phyloP scores from a whole-genome alignment of 1,139 yeast species.

The Yamadazyma epiphylla region DNA sequence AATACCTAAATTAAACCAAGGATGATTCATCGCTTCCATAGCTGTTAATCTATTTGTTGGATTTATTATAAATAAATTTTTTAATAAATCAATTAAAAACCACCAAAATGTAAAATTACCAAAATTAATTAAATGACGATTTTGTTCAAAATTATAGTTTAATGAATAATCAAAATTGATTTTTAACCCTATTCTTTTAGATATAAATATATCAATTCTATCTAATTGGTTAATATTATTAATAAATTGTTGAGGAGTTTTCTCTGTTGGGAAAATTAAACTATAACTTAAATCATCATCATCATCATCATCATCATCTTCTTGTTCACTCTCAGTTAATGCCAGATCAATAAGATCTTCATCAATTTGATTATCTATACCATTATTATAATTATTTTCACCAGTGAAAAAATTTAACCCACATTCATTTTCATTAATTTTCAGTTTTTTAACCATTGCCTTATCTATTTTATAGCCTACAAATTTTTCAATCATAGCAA shows the following conservation, averaged over 20 bases:
- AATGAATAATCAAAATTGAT: conserved; percentile 40
- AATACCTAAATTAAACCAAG: conserved; percentile 74
- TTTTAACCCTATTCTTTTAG: conserved; percentile 36
- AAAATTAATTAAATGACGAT: conserved; percentile 37
- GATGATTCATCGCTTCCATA: conserved; percentile 66
- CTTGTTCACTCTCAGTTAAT: conserved; percentile 13
- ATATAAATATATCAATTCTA: conserved; percentile 47
- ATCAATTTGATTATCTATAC: conserved; percentile 18
- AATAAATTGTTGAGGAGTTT: conserved; percentile 46
- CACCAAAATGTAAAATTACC: conserved; percentile 72
- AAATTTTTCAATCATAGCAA: conserved; percentile 90
- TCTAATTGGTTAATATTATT: conserved; percentile 50
- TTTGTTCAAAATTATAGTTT: conserved; percentile 38
- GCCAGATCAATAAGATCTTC: conserved; percentile 19
- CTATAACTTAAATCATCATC: conserved; percentile 19
- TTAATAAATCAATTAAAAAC: conserved; percentile 64
- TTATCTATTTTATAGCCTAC: conserved; percentile 44
- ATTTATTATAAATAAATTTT: conserved; percentile 57
- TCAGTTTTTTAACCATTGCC: conserved; percentile 33
- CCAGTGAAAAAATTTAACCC: conserved; percentile 33
- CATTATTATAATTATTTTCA: conserved; percentile 3
- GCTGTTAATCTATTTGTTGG: conserved; percentile 65
- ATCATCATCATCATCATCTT: conserved; percentile 21
- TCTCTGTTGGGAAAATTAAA: conserved; percentile 31
- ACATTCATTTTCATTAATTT: conserved; percentile 38